Percentiles rank a stretch among this genome's conserved stretches.
phyloP scores from a whole-genome alignment of 75 land plant genomes.

The Sequoia sempervirens region DNA sequence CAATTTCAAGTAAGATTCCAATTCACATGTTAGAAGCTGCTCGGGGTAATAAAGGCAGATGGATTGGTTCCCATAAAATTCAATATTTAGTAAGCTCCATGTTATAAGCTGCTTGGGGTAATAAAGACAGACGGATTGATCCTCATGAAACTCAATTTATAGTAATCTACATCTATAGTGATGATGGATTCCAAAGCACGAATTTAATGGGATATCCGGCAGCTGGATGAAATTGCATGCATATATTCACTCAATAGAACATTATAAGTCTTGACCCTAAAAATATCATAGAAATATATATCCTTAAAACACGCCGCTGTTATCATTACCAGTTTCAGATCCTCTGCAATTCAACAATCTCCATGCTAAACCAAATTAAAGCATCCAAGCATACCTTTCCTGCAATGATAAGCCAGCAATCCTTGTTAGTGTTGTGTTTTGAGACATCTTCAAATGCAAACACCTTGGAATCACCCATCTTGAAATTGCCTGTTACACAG shows the following conservation, averaged over 20 bases:
- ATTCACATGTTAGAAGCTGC: not conserved
- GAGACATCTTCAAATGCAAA: slow-evolving; percentile 40
- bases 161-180: not conserved
- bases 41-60: no score
- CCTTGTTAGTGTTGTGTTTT: slow-evolving; percentile 33
- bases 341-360: not conserved
- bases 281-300: not conserved
- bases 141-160: no score
- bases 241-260: not conserved
- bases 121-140: no score
- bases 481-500: not conserved
- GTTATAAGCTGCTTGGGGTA: no score
- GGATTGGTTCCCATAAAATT: no score
- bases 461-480: slow-evolving; percentile 17
- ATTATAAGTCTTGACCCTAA: not conserved
- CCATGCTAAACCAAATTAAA: not conserved
- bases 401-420: slow-evolving; percentile 60
- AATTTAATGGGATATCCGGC: not conserved
- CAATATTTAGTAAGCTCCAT: no score
- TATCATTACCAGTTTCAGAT: not conserved
- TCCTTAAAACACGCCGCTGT: not conserved
- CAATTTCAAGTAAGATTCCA: not conserved
- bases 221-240: not conserved
- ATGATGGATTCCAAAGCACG: not conserved
- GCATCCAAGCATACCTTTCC: slow-evolving; percentile 37